Evolutionary conservation across 345 rosid species (phyloP).

Genomic region (Rubroshorea leprosula): DNA sequence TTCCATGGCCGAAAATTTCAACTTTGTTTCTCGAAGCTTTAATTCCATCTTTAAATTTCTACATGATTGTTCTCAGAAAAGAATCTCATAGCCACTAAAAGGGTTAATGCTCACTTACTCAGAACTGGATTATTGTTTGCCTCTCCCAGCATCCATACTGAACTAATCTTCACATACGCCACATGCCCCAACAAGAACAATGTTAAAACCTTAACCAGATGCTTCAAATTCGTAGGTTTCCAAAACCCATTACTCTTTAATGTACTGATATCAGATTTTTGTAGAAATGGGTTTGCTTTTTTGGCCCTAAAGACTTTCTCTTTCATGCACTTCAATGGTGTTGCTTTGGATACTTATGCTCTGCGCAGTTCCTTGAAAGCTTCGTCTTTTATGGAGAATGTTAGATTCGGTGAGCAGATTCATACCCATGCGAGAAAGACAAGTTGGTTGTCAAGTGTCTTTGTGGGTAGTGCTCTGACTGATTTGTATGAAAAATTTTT

Average conservation of each 20-base stretch:
- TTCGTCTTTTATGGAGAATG: constrained; percentile 22
- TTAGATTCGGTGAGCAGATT: constrained; percentile 35
- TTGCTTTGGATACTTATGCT: constrained; percentile 39
- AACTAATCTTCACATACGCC: constrained; percentile 31
- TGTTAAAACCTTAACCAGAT: constrained; percentile 23
- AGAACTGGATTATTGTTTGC: constrained; percentile 24
- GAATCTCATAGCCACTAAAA: constrained; percentile 22
- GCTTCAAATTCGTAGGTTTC: constrained; percentile 29
- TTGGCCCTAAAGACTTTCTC: constrained; percentile 32
- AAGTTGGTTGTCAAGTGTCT: constrained; percentile 46
- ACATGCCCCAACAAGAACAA: constrained; percentile 18
- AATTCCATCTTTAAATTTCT: constrained; percentile 17
- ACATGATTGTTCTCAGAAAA: constrained; percentile 15
- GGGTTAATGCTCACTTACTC: constrained; percentile 30
- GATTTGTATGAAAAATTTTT: constrained; percentile 36
- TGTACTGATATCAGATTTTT: constrained; percentile 32
- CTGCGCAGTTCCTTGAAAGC: constrained; percentile 41
- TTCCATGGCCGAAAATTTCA: neutral
- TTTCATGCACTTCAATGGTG: constrained; percentile 38
- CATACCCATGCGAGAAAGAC: constrained; percentile 34
- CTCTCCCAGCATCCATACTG: constrained; percentile 17
- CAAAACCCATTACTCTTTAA: constrained; percentile 38
- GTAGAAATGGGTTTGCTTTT: constrained; percentile 33
- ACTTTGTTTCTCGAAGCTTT: constrained; percentile 13
- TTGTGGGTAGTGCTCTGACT: constrained; percentile 45